phyloP scores from a whole-genome alignment of 139 green algal genomes.

The Pleodorina starrii region DNA sequence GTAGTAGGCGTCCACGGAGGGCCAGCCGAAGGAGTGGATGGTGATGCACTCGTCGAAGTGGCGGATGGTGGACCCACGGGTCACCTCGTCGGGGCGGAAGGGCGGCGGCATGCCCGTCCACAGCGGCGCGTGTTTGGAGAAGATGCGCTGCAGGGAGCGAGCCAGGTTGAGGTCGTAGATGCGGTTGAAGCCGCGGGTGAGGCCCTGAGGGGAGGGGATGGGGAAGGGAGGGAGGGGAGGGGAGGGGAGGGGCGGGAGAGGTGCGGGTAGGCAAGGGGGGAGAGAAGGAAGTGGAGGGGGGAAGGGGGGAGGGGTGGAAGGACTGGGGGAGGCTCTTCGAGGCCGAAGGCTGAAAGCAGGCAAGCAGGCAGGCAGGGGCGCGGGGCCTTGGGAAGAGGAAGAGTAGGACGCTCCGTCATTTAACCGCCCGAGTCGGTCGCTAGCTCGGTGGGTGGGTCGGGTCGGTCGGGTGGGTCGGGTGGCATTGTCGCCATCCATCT shows the following conservation, averaged over 20 bases:
- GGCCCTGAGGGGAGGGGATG: background rate
- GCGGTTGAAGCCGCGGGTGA: slow-evolving; percentile 82
- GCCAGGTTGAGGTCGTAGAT: slow-evolving; percentile 91
- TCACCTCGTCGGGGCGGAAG: slow-evolving; percentile 57
- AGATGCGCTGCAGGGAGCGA: slow-evolving; percentile 72
- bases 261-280: background rate
- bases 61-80: slow-evolving; percentile 72
- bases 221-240: background rate
- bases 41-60: slow-evolving; percentile 94
- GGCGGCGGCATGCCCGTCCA: slow-evolving; percentile 64
- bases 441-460: too few relatives aligned
- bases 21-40: slow-evolving; percentile 75
- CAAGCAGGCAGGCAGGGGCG: too few relatives aligned
- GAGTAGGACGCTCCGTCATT: too few relatives aligned
- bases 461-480: too few relatives aligned
- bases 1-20: slow-evolving; percentile 91
- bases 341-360: too few relatives aligned
- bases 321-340: too few relatives aligned
- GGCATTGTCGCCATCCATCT: too few relatives aligned
- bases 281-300: too few relatives aligned
- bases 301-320: too few relatives aligned
- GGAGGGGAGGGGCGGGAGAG: background rate
- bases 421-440: too few relatives aligned
- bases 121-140: slow-evolving; percentile 73
- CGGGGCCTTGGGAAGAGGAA: too few relatives aligned